Evolutionary conservation across 2,329 filamentous ascomycete species (phyloP).

Genomic region (Calonectria naviculata): DNA sequence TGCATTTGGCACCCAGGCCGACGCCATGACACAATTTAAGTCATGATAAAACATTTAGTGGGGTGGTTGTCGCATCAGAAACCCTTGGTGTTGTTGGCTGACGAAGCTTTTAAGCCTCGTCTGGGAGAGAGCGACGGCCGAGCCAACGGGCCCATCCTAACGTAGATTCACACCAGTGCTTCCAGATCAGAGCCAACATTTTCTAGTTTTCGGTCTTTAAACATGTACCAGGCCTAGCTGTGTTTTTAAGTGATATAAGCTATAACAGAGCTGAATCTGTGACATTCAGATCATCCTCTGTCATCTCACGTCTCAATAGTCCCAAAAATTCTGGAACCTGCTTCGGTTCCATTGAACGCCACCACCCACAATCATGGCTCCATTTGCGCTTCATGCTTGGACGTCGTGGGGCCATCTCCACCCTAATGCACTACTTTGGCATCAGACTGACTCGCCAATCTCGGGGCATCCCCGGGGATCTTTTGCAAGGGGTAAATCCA

Average conservation of each 20-base stretch:
- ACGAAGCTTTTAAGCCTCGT: neutral
- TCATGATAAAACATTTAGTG: conserved; percentile 13
- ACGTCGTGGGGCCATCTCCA: conserved; percentile 17
- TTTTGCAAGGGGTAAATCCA: neutral
- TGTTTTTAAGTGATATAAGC: neutral
- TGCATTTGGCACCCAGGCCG: conserved; percentile 1
- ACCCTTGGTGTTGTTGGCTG: neutral
- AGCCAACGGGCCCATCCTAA: neutral
- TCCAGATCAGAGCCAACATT: neutral
- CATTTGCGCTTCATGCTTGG: conserved; percentile 14
- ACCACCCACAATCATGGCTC: conserved; percentile 11
- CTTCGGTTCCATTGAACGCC: neutral
- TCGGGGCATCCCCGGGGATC: neutral
- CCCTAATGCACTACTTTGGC: conserved; percentile 11
- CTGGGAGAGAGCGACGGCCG: neutral
- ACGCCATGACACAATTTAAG: conserved; percentile 18
- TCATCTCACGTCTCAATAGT: neutral
- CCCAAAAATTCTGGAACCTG: neutral
- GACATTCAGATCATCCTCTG: neutral
- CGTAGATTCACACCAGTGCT: neutral
- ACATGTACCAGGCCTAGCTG: neutral
- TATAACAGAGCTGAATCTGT: too few species aligned
- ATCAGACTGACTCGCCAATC: conserved; percentile 17
- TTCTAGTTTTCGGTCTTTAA: neutral
- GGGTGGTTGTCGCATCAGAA: neutral